Evolutionary conservation across 179 eudicot species (phyloP), one percentile per base, ranked within the genome.

Genomic region (Silene coronaria): DNA sequence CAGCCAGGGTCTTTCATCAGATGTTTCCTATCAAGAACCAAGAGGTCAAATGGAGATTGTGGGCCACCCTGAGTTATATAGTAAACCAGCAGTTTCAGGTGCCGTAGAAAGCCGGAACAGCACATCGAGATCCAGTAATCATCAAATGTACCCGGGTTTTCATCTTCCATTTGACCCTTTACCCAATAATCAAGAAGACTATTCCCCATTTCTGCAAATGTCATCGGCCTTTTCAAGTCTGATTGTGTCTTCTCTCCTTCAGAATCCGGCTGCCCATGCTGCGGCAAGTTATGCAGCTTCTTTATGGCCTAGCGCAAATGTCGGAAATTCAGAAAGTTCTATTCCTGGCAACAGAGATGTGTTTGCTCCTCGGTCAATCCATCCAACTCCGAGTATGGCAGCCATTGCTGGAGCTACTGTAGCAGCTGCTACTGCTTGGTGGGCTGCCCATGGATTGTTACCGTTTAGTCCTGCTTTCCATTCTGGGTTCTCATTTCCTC

Each of bases 361-460:
- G n/a, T 80, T 82, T 74, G 77, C 84, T 24, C 67, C 86, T 53
- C 83, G 78, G 74, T 87, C 83, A 76, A 60, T 83, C 57, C 88
- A 76, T 75, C 71, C 88, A 45, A 76, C 84, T 79, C 96, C 99
- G 62, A 89, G 89, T 75, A 81, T 90, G 89, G 85, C 91, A 65
- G 93, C 93, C 60, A 81, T 92, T 79, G 99, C 91, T 76, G 93
- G 91, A 28, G 93, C 97, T 24, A 95, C 99, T 34, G 93, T 91
- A 75, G 94, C 99, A 62, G 99, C 97, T 80, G 99, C 99, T 79
- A 87, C 96, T 59, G 91, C 99, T 60, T 95, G 99, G 99, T 95
- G 99, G 99, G 88, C 97, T 21, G 86, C 99, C 58, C 90, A 95
- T 81, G 99, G 99, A 28, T 77, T 95, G 75, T 71, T 89, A 38